phyloP scores from a whole-genome alignment of 2,329 filamentous ascomycete genomes.

The Neocucurbitaria cava region DNA sequence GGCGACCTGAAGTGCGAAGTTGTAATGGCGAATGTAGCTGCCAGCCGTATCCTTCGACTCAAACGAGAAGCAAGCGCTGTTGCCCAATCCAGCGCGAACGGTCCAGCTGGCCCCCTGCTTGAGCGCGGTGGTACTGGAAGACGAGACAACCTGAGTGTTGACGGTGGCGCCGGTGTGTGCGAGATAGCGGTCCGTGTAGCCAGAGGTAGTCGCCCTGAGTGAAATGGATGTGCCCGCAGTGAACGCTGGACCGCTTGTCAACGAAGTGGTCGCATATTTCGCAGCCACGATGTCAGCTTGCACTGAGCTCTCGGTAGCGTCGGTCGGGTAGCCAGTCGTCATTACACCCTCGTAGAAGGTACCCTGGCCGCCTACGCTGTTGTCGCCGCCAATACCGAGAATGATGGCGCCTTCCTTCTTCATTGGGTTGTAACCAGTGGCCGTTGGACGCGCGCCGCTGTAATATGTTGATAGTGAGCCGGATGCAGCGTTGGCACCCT shows the following conservation, averaged over 20 bases:
- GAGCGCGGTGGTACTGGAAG: slow-evolving; percentile 58
- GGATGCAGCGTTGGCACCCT: slow-evolving; percentile 63
- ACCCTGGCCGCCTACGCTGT: slow-evolving; percentile 65
- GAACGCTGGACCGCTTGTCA: slow-evolving; percentile 59
- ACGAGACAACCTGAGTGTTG: slow-evolving; percentile 63
- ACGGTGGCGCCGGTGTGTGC: slow-evolving; percentile 60
- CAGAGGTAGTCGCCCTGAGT: slow-evolving; percentile 62
- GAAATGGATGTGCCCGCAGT: slow-evolving; percentile 60
- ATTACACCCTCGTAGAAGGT: slow-evolving; percentile 72
- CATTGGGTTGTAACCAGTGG: slow-evolving; percentile 66
- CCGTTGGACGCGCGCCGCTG: slow-evolving; percentile 61
- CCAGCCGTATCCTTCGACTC: slow-evolving; percentile 66
- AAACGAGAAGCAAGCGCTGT: slow-evolving; percentile 66
- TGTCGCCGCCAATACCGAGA: slow-evolving; percentile 75
- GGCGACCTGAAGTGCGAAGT: slow-evolving; percentile 60
- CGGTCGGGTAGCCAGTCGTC: slow-evolving; percentile 67
- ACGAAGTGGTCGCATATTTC: slow-evolving; percentile 58
- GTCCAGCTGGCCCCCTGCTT: slow-evolving; percentile 66
- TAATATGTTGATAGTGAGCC: slow-evolving; percentile 66
- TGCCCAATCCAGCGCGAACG: slow-evolving; percentile 63
- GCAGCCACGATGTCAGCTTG: slow-evolving; percentile 68
- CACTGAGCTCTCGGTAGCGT: slow-evolving; percentile 64
- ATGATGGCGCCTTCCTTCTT: slow-evolving; percentile 70
- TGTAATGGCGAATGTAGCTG: slow-evolving; percentile 64
- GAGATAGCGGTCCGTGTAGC: slow-evolving; percentile 63